A percentile compares a stretch with the other conserved stretches of the same genome.
Evolutionary conservation across 2,329 filamentous ascomycete genomes (phyloP).

Genomic region (Diaporthe sp.): DNA sequence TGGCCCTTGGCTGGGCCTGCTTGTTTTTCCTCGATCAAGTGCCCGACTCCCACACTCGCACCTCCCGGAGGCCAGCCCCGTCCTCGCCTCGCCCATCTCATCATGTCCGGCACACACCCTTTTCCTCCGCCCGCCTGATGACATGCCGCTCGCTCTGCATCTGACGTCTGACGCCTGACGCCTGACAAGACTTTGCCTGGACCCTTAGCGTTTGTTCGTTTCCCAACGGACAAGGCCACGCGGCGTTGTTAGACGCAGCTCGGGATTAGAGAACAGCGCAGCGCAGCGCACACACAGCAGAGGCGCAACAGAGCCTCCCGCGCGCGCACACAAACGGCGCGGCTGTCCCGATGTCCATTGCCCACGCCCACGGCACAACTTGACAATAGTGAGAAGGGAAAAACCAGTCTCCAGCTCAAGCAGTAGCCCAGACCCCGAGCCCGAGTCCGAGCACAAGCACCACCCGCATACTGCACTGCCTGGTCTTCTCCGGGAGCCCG

Average conservation of each 20-base stretch:
- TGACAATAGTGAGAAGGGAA: not conserved
- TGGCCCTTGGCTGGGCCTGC: not conserved
- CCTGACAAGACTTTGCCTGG: not conserved
- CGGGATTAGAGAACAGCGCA: not conserved
- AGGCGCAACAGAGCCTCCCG: not conserved
- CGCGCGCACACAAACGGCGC: slow-evolving; percentile 20
- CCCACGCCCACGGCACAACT: not conserved
- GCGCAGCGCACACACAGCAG: not conserved
- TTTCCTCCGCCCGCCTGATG: slow-evolving; percentile 7
- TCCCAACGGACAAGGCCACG: not conserved
- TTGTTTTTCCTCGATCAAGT: slow-evolving; percentile 8
- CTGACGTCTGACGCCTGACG: slow-evolving; percentile 6
- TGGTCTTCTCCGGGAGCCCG: not conserved
- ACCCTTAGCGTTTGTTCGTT: not conserved
- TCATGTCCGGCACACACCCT: slow-evolving; percentile 16
- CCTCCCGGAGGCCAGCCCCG: not conserved
- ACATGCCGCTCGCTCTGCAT: slow-evolving; percentile 19
- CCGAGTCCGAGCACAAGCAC: not conserved
- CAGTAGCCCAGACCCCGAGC: not conserved
- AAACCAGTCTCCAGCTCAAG: not conserved
- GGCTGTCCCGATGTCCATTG: slow-evolving; percentile 1
- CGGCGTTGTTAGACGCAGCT: slow-evolving; percentile 25
- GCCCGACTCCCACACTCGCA: slow-evolving; percentile 11
- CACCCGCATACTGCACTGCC: not conserved
- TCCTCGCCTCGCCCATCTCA: not conserved